Conservation (phyloP, 208 protist species). For the Ichthyophonus hoferi region DNA sequence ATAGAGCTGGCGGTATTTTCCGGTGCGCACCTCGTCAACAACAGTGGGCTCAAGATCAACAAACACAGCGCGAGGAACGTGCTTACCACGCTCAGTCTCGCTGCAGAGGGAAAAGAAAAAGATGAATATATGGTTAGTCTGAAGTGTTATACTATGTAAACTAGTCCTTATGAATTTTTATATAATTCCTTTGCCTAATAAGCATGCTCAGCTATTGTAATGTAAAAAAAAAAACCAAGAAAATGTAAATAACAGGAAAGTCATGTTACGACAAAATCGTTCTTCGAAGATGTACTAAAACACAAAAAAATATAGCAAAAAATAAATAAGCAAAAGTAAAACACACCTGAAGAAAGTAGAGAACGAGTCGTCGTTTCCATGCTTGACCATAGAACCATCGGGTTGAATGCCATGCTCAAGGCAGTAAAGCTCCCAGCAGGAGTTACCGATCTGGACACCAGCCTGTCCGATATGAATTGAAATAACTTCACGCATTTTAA, state of each 20-base stretch:
- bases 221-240: no score
- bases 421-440: constrained; percentile 88
- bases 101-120: constrained; percentile 81
- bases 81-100: constrained; percentile 80
- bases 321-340: no score
- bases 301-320: no score
- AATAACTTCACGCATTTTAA: constrained; percentile 81
- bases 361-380: constrained; percentile 77
- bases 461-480: constrained; percentile 90
- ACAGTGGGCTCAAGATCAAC: constrained; percentile 93
- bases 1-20: constrained; percentile 88
- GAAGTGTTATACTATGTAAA: no score
- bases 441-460: constrained; percentile 91
- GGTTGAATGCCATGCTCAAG: constrained; percentile 74
- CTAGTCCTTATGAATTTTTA: no score
- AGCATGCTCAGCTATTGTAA: no score
- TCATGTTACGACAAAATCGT: no score
- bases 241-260: no score
- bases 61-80: constrained; percentile 84
- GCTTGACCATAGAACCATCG: constrained; percentile 66
- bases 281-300: no score
- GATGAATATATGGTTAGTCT: no score
- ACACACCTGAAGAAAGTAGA: constrained; percentile 82
- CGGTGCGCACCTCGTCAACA: constrained; percentile 89
- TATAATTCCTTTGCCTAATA: no score